phyloP scores from a whole-genome alignment of 495 filamentous ascomycete species.

The Amorphotheca resinae region DNA sequence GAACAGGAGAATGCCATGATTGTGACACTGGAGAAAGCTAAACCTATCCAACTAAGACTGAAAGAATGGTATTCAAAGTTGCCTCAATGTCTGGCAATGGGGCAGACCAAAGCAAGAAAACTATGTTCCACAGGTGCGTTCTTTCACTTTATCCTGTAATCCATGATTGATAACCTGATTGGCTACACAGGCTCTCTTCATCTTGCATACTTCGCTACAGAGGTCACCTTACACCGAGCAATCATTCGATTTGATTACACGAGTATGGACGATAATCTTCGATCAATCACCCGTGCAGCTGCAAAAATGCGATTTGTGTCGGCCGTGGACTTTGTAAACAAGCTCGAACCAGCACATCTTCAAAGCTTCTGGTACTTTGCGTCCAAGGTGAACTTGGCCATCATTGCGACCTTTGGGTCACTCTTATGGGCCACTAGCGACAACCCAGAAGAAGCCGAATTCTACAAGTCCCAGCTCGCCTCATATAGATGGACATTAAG shows the following conservation, averaged over 20 bases:
- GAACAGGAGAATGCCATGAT: conserved; percentile 39
- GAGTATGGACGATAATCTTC: conserved; percentile 48
- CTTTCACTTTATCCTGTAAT: background rate
- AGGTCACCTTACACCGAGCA: conserved; percentile 72
- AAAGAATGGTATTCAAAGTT: conserved; percentile 66
- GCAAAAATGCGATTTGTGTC: conserved; percentile 65
- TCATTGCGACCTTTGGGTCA: conserved; percentile 67
- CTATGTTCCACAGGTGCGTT: conserved; percentile 35
- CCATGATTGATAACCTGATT: background rate
- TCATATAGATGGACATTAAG: conserved; percentile 92
- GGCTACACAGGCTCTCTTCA: conserved; percentile 54
- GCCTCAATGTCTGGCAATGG: conserved; percentile 53
- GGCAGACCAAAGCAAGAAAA: conserved; percentile 31
- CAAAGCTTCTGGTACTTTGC: conserved; percentile 73
- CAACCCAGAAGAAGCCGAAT: conserved; percentile 77
- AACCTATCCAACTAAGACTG: conserved; percentile 69
- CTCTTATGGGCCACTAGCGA: conserved; percentile 80
- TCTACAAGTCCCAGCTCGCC: conserved; percentile 70
- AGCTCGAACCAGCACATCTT: conserved; percentile 56
- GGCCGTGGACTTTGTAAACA: conserved; percentile 64
- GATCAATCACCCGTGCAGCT: conserved; percentile 88
- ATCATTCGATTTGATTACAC: conserved; percentile 49
- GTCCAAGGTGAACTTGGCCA: conserved; percentile 65
- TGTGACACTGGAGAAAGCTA: conserved; percentile 57
- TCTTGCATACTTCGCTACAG: conserved; percentile 70